Conservation (phyloP, 192 early-diverging fungal genomes). For the Haplosporangium gracile region DNA sequence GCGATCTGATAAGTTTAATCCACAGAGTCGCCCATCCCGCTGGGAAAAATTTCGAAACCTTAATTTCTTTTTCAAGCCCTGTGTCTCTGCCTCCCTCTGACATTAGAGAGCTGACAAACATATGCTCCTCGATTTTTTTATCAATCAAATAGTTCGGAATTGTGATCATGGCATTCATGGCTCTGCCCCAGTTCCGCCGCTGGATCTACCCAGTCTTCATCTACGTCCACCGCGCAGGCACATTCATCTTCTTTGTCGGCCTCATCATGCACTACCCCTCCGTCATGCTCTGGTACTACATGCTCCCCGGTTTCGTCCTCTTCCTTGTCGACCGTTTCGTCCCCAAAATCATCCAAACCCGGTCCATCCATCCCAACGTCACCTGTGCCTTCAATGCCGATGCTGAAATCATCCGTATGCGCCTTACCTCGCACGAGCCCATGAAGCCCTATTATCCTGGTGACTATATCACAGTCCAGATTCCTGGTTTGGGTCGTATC, state of each 20-base stretch:
- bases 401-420: constrained; percentile 46
- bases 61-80: not conserved
- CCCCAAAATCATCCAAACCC: constrained; percentile 51
- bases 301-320: constrained; percentile 47
- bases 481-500: constrained; percentile 41
- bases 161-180: constrained; percentile 32
- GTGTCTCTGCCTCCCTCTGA: not conserved
- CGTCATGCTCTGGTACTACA: constrained; percentile 53
- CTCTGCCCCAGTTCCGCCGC: constrained; percentile 40
- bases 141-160: constrained; percentile 23
- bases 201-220: constrained; percentile 41
- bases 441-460: constrained; percentile 56
- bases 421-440: constrained; percentile 41
- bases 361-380: constrained; percentile 30
- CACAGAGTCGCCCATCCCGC: not conserved
- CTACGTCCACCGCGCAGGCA: constrained; percentile 37
- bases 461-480: constrained; percentile 44
- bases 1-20: not conserved
- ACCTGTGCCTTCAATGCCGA: constrained; percentile 41
- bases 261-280: constrained; percentile 57
- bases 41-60: constrained; percentile 5
- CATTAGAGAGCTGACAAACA: not conserved
- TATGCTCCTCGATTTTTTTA: not conserved
- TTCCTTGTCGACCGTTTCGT: constrained; percentile 52
- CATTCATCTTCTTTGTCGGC: constrained; percentile 44